phyloP scores from a whole-genome alignment of 257 asterid genomes.

The Gynochthodes officinalis region DNA sequence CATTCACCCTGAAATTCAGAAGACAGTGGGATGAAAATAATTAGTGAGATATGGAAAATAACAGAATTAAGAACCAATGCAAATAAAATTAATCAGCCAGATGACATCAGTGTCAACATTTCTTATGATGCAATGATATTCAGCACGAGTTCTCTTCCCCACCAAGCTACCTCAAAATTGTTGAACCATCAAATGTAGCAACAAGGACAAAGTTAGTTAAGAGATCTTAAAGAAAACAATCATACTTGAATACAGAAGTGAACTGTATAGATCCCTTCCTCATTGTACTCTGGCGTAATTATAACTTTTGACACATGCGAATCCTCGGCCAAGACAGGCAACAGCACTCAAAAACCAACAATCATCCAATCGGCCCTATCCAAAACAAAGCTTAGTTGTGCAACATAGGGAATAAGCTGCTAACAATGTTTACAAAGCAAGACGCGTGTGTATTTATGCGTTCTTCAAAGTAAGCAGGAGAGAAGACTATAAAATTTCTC shows the following conservation, averaged over 20 bases:
- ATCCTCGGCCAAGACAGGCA: constrained; percentile 94
- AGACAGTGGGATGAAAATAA: background rate
- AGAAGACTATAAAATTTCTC: background rate
- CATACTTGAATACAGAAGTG: constrained; percentile 97
- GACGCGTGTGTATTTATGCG: background rate
- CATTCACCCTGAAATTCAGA: constrained; percentile 76
- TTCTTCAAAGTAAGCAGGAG: background rate
- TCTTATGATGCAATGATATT: background rate
- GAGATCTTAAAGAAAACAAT: background rate
- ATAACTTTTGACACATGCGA: constrained; percentile 91
- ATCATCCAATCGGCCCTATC: constrained; percentile 95
- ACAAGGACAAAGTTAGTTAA: background rate
- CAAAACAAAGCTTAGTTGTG: constrained; percentile 23
- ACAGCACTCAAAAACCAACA: constrained; percentile 99
- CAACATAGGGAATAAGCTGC: constrained; percentile 6
- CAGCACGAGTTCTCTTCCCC: no score
- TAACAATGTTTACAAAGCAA: background rate
- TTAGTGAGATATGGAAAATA: background rate
- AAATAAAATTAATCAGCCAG: background rate
- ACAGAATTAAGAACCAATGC: background rate
- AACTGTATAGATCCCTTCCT: constrained; percentile 92
- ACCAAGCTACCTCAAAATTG: background rate
- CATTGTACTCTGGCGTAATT: constrained; percentile 87
- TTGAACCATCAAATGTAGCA: background rate
- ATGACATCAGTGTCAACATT: background rate